phyloP scores from a whole-genome alignment of 2,329 filamentous ascomycete genomes.

The Volutella citrinella region DNA sequence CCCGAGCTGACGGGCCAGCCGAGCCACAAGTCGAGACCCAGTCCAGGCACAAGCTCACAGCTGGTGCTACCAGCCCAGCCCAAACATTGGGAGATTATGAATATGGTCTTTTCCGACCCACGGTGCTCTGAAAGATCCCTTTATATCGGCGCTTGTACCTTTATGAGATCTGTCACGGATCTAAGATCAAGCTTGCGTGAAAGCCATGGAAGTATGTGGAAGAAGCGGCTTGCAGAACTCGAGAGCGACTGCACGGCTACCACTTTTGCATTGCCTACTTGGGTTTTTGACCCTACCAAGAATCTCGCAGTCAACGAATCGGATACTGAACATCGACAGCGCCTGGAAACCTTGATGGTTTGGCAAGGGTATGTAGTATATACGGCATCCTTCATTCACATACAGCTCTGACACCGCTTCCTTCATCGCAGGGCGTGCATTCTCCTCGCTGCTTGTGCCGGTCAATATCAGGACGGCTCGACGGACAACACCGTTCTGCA shows the following conservation, averaged over 20 bases:
- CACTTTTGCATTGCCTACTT: neutral
- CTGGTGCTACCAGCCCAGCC: neutral
- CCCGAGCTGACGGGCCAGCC: too few relatives aligned
- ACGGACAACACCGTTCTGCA: neutral
- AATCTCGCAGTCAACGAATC: neutral
- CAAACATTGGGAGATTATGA: neutral
- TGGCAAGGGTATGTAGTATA: neutral
- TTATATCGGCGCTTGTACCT: neutral
- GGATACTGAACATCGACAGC: neutral
- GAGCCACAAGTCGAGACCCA: too few relatives aligned
- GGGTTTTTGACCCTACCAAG: neutral
- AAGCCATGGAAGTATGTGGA: neutral
- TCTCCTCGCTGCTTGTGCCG: too few relatives aligned
- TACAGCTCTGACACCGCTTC: too few relatives aligned
- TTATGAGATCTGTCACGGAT: neutral
- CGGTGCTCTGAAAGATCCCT: neutral
- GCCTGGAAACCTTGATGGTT: neutral
- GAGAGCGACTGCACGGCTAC: neutral
- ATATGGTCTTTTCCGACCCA: neutral
- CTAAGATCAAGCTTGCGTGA: neutral
- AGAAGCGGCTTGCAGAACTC: neutral
- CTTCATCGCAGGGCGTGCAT: neutral
- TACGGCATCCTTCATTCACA: too few relatives aligned
- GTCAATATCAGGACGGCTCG: too few relatives aligned
- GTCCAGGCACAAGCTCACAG: neutral